These are phyloP conservation scores for Limnanthes douglasii DNA, from an alignment of 345 rosid species.

Conservation along the genomic window DNA sequence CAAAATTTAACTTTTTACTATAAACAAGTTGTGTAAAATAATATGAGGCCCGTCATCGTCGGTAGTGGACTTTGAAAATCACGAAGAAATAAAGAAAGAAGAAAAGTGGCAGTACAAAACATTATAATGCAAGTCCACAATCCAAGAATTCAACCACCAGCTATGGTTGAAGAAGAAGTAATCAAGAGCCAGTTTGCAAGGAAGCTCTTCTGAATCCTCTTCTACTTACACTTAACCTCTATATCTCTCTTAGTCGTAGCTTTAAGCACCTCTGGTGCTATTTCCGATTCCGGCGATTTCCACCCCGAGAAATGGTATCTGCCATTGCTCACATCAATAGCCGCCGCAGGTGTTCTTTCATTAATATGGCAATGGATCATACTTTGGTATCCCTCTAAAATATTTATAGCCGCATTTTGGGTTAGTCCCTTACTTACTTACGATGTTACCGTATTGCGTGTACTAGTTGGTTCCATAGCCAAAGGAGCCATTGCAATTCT, in stretches of 20 bases:
- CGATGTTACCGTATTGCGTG: conserved; percentile 37
- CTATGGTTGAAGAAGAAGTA: no score
- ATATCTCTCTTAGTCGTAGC: conserved; percentile 31
- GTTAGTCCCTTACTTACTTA: conserved; percentile 45
- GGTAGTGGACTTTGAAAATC: no score
- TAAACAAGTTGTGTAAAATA: no score
- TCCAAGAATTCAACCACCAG: no score
- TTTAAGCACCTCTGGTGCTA: conserved; percentile 46
- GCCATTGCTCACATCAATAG: conserved; percentile 47
- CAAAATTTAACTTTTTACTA: no score
- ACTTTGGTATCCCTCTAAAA: conserved; percentile 24
- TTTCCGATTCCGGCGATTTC: conserved; percentile 39
- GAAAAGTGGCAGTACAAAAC: no score
- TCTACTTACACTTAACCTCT: conserved; percentile 39
- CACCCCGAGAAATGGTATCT: conserved; percentile 63
- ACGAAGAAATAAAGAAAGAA: no score
- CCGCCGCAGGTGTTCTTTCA: conserved; percentile 32
- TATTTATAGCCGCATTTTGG: conserved; percentile 52
- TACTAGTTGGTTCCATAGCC: conserved; percentile 28
- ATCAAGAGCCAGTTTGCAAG: no score
- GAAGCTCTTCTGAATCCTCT: conserved; percentile 35
- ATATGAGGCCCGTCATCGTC: no score
- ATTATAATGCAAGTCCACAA: no score
- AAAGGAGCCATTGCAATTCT: conserved; percentile 30
- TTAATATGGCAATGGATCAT: conserved; percentile 39